Evolutionary conservation across 805 yeast genomes (phyloP), one percentile per base, ranked within the genome.

Genomic region (Myxozyma udenii): DNA sequence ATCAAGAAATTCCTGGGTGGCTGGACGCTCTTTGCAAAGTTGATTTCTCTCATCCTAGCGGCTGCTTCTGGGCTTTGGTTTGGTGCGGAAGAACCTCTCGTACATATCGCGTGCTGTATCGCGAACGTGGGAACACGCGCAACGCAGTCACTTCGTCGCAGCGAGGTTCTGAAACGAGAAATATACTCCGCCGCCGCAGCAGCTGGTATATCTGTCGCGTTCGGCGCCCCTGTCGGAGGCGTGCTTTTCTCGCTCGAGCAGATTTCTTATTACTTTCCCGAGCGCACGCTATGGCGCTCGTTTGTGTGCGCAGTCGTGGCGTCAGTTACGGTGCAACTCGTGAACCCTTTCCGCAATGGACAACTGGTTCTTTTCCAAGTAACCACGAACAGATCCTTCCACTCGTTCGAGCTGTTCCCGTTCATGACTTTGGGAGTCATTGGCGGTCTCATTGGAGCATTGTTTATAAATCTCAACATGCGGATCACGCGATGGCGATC

Each of bases 181-280:
- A 62, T 87, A 7, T 64, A 83, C 14, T 74, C 84, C 18, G 89
- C 95, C 1, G 86, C 90, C 0, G 78, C 87, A 0, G 90, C 95
- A 0, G 83, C 90, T 0, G 96, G 95, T 3, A 83, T 87, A 22
- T 80, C 90, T 0, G 86, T 85, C 12, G 95, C 95, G 0, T 87
- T 87, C 68, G 85, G 84, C 54, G 82, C 95, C 0, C 95, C 96
- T 2, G 81, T 88, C 50, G 95, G 95, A 5, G 96, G 95, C 1
- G 93, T 88, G 1, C 66, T 87, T 28, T 88, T 87, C 66, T 7
- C 3, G 16, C 66, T 85, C 18, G 95, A 87, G 62, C 81, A 80
- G 55, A 71, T 84, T 40, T 79, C 84, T 2, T 77, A 81, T 30
- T 85, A 78, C 62, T 80, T 83, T 62, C 78, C 77, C 43, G 79